Base-by-base conservation (phyloP, 1,284 basidiomycete genomes). In the Heterobasidion occidentale region DNA sequence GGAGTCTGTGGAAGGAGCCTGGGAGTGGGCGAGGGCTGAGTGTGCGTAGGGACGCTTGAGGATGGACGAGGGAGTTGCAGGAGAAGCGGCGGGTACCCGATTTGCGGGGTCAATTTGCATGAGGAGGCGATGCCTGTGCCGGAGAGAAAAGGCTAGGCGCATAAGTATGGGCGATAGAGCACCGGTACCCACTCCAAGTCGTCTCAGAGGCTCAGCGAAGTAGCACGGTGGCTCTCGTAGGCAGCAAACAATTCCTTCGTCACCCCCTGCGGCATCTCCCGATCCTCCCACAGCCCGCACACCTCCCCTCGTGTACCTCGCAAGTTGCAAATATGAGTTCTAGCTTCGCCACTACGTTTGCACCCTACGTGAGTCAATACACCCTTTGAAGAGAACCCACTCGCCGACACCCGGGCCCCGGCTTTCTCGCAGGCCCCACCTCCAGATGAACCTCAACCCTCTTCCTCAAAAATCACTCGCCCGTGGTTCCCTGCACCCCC, bases 401-500 rank as follows among this genome's bases (percentile, higher is more conserved):
- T 44, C 17, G 5, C 15, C 36, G 3, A 36, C 27, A 12, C 8
- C n/a, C 17, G 15, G n/a, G 33, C 11, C 14, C 19, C 14, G 27
- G 35, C 35, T 27, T 27, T 48, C 27, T 56, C 58, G 19, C 61
- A 85, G 81, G 76, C 78, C 12, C 80, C 80, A 53, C 82, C 83
- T 7, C 83, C 83, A 44, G 84, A 84, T 63, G 82, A 84, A 59
- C 74, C 69, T 6, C 62, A 67, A 35, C 62, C 64, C 9, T 56
- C 70, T 48, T 68, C 64, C 52, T 57, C 70, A 14, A 59, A 70
- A 53, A 53, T 62, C 58, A 55, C 73, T 52, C 71, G 76, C 55
- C 76, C 83, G 33, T 89, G 86, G 85, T 84, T 86, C 59, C 78
- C 80, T 47, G 67, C 75, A 60, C 71, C 70, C 61, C 60, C 63